Conservation (phyloP, 768 basidiomycete species). For the Lyophyllum semitale region DNA sequence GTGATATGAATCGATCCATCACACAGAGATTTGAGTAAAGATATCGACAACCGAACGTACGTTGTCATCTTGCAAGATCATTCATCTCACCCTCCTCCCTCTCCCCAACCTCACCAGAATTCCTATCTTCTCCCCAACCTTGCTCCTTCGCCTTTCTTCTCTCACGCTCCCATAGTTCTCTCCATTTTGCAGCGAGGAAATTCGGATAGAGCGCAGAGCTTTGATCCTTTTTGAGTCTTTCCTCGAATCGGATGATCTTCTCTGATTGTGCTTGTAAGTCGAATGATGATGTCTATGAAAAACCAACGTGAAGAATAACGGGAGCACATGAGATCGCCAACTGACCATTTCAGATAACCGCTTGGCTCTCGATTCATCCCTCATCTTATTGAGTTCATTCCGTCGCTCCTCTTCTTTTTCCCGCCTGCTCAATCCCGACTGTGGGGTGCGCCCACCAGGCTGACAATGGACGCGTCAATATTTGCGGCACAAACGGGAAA, state of each 20-base stretch:
- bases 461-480: slow-evolving; percentile 15
- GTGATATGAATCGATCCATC: not conserved
- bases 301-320: slow-evolving; percentile 1
- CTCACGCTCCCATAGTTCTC: slow-evolving; percentile 51
- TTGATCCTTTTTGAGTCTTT: slow-evolving; percentile 46
- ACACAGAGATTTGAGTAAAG: not conserved
- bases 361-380: slow-evolving; percentile 66
- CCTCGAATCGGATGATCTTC: slow-evolving; percentile 66
- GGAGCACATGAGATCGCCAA: slow-evolving; percentile 2
- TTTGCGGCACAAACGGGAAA: not conserved
- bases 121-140: slow-evolving; percentile 25
- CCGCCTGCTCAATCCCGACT: slow-evolving; percentile 45
- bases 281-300: slow-evolving; percentile 45
- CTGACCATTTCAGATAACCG: slow-evolving; percentile 57
- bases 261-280: slow-evolving; percentile 62
- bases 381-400: slow-evolving; percentile 67
- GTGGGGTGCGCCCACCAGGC: slow-evolving; percentile 46
- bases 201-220: slow-evolving; percentile 66
- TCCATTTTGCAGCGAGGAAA: slow-evolving; percentile 58
- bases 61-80: slow-evolving; percentile 1
- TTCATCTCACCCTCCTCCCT: slow-evolving; percentile 43
- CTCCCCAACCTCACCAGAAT: slow-evolving; percentile 30
- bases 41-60: not conserved
- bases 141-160: slow-evolving; percentile 32
- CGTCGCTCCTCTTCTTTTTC: slow-evolving; percentile 68